phyloP scores from a whole-genome alignment of 306 rosid genomes.

The Potentilla sterilis region DNA sequence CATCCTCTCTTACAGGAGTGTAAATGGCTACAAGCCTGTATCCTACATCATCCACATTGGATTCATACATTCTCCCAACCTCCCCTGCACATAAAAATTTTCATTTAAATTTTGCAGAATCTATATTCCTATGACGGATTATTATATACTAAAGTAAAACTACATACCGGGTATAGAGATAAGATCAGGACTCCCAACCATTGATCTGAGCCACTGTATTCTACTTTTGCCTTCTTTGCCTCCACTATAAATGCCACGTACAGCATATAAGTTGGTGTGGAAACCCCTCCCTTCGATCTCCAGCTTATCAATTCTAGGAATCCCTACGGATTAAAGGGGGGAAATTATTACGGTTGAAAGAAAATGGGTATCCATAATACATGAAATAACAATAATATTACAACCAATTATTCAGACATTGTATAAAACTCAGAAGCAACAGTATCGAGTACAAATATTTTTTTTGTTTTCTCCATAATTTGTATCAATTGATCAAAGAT shows the following conservation, averaged over 20 bases:
- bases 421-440: not conserved
- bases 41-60: slow-evolving; percentile 95
- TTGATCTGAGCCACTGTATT: slow-evolving; percentile 98
- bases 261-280: slow-evolving; percentile 94
- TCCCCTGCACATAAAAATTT: slow-evolving; percentile 62
- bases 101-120: slow-evolving; percentile 19
- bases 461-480: not conserved
- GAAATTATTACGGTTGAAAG: not conserved
- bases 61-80: slow-evolving; percentile 86
- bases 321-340: slow-evolving; percentile 42
- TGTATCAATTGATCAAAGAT: not conserved
- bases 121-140: not conserved
- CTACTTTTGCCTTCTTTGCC: slow-evolving; percentile 98
- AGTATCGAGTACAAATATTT: not conserved
- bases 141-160: slow-evolving; percentile 1
- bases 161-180: slow-evolving; percentile 85
- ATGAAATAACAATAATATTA: not conserved
- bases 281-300: slow-evolving; percentile 98
- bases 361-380: slow-evolving; percentile 9
- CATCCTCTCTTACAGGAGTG: slow-evolving; percentile 96
- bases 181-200: slow-evolving; percentile 99
- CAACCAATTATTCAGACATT: not conserved
- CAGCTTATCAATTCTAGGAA: slow-evolving; percentile 86
- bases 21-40: slow-evolving; percentile 91
- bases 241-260: slow-evolving; percentile 85